Evolutionary conservation across 495 filamentous ascomycete genomes (phyloP).

Genomic region (Neurospora discreta): DNA sequence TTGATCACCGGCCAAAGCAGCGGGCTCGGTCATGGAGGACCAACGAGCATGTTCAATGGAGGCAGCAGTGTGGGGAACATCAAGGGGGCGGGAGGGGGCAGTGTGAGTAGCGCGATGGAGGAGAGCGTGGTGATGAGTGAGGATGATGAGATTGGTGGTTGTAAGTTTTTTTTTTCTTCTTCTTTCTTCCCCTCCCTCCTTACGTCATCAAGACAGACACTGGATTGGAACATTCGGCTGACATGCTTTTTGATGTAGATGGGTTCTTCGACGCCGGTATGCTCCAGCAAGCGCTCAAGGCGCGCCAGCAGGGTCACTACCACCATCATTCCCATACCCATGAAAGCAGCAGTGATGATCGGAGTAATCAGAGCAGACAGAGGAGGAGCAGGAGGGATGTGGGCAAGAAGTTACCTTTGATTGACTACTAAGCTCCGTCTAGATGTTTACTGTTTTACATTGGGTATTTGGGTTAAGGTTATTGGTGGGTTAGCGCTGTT

Average conservation of each 20-base stretch:
- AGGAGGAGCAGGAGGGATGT: conserved; percentile 49
- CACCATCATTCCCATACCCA: conserved; percentile 2
- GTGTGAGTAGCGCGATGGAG: conserved; percentile 36
- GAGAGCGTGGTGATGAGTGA: conserved; percentile 58
- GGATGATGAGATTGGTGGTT: conserved; percentile 84
- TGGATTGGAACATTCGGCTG: no score
- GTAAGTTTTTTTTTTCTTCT: conserved; percentile 44
- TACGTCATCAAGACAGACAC: no score
- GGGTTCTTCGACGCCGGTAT: conserved; percentile 95
- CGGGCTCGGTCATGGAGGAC: conserved; percentile 28
- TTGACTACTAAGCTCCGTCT: conserved; percentile 46
- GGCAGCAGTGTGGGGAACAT: neutral
- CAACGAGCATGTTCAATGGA: neutral
- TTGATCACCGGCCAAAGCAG: conserved; percentile 36
- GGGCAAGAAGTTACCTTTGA: conserved; percentile 67
- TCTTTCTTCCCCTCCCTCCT: no score
- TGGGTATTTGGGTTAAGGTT: neutral
- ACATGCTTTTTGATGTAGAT: conserved; percentile 41
- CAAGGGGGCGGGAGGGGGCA: conserved; percentile 24
- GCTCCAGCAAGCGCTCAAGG: conserved; percentile 79
- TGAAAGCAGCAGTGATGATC: conserved; percentile 5
- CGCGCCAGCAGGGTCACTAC: conserved; percentile 31
- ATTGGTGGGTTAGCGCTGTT: neutral
- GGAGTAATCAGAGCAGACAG: conserved; percentile 35
- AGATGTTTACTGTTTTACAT: neutral